phyloP scores from a whole-genome alignment of 768 basidiomycete genomes.

The Kwoniella pini region DNA sequence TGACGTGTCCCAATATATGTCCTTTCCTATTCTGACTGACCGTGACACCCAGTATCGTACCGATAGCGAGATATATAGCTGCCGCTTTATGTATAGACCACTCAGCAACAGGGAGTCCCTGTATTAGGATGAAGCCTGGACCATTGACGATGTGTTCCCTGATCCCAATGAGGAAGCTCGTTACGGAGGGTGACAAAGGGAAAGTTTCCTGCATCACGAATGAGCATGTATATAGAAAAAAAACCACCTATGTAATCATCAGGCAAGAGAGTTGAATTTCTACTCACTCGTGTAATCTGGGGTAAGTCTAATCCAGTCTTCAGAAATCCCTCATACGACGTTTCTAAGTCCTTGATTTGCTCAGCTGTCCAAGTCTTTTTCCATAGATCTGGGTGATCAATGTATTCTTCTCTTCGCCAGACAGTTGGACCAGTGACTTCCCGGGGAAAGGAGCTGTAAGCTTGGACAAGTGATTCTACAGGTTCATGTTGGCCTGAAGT shows the following conservation, averaged over 20 bases:
- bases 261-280: not conserved
- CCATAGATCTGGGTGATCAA: slow-evolving; percentile 41
- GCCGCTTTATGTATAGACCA: slow-evolving; percentile 48
- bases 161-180: slow-evolving; percentile 27
- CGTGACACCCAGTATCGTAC: slow-evolving; percentile 47
- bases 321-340: slow-evolving; percentile 37
- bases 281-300: slow-evolving; percentile 37
- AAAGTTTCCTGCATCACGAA: slow-evolving; percentile 48
- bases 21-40: slow-evolving; percentile 49
- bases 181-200: slow-evolving; percentile 36
- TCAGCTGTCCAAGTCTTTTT: slow-evolving; percentile 34
- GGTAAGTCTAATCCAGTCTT: slow-evolving; percentile 30
- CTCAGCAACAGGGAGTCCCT: slow-evolving; percentile 44
- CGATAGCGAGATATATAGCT: slow-evolving; percentile 47
- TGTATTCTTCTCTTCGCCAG: slow-evolving; percentile 46
- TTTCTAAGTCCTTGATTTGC: slow-evolving; percentile 41
- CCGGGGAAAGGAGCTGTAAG: slow-evolving; percentile 43
- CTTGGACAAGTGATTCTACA: slow-evolving; percentile 30
- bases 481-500: slow-evolving; percentile 48
- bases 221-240: too few species aligned
- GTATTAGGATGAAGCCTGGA: slow-evolving; percentile 53
- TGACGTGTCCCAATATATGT: slow-evolving; percentile 53
- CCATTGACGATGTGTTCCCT: slow-evolving; percentile 46
- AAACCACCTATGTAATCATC: too few species aligned
- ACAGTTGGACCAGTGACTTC: slow-evolving; percentile 45